These are phyloP conservation scores for Kregervanrija fluxuum DNA, from an alignment of 805 yeast species.

Conservation along the genomic window DNA sequence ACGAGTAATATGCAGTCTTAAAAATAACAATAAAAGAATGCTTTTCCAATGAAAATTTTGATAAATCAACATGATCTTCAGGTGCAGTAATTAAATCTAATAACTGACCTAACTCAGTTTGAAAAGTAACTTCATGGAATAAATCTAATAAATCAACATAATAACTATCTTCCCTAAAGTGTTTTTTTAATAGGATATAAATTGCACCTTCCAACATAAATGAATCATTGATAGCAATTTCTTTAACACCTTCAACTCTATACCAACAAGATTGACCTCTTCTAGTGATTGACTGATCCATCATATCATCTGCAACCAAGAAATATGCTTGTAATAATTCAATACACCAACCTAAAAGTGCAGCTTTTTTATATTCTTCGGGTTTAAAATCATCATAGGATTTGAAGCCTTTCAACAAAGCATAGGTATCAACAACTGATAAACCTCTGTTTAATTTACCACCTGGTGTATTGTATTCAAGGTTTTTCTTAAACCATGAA, in stretches of 20 bases:
- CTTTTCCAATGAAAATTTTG: constrained; percentile 78
- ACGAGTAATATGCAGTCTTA: constrained; percentile 96
- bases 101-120: constrained; percentile 95
- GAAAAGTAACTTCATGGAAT: constrained; percentile 96
- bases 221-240: constrained; percentile 94
- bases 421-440: constrained; percentile 90
- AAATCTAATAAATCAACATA: constrained; percentile 87
- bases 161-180: constrained; percentile 75
- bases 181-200: constrained; percentile 79
- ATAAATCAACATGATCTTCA: constrained; percentile 85
- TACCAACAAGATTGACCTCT: constrained; percentile 99
- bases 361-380: constrained; percentile 75
- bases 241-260: constrained; percentile 68
- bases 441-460: constrained; percentile 96
- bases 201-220: constrained; percentile 96
- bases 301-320: constrained; percentile 96
- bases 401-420: constrained; percentile 60
- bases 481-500: constrained; percentile 68
- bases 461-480: constrained; percentile 88
- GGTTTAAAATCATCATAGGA: constrained; percentile 47
- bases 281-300: constrained; percentile 95
- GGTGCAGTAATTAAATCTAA: constrained; percentile 96
- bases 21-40: constrained; percentile 93
- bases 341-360: constrained; percentile 90
- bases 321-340: constrained; percentile 95